Conservation (phyloP, 345 rosid species). For the Salix exigua region DNA sequence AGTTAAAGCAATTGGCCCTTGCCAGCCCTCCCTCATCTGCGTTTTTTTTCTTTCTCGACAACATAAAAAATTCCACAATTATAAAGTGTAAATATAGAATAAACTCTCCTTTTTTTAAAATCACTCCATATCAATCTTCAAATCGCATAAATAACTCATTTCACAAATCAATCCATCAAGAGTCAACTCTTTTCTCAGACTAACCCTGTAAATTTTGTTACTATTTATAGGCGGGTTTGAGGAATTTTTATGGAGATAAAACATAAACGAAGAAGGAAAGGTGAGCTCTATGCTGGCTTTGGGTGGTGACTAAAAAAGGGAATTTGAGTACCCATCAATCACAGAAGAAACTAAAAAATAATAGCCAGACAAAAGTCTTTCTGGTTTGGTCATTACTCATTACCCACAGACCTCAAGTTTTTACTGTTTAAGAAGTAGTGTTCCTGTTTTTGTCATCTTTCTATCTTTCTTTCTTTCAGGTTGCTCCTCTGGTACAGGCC, state of each 20-base stretch:
- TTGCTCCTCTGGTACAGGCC: background rate
- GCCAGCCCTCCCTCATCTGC: too few relatives aligned
- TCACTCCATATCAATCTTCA: too few relatives aligned
- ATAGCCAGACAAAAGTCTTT: background rate
- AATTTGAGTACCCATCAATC: conserved; percentile 40
- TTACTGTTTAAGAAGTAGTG: background rate
- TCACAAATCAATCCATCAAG: too few relatives aligned
- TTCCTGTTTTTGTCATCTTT: conserved; percentile 5
- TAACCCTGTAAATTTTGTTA: background rate
- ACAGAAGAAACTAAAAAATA: background rate
- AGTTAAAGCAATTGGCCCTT: too few relatives aligned
- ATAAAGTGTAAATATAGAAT: too few relatives aligned
- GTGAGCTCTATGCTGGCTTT: conserved; percentile 2
- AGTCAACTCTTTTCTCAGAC: too few relatives aligned
- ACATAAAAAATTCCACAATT: too few relatives aligned
- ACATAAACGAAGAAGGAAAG: conserved; percentile 22
- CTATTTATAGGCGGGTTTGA: conserved; percentile 21
- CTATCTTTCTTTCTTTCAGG: background rate
- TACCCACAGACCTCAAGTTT: background rate
- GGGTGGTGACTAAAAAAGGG: conserved; percentile 1
- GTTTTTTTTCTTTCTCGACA: too few relatives aligned
- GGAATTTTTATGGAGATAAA: background rate
- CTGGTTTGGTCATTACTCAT: conserved; percentile 1
- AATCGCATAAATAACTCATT: too few relatives aligned
- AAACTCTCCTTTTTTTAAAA: too few relatives aligned